A percentile compares a stretch with the other conserved stretches of the same genome.
phyloP scores from a whole-genome alignment of 2,329 filamentous ascomycete species.

The Calonectria henricotiae region DNA sequence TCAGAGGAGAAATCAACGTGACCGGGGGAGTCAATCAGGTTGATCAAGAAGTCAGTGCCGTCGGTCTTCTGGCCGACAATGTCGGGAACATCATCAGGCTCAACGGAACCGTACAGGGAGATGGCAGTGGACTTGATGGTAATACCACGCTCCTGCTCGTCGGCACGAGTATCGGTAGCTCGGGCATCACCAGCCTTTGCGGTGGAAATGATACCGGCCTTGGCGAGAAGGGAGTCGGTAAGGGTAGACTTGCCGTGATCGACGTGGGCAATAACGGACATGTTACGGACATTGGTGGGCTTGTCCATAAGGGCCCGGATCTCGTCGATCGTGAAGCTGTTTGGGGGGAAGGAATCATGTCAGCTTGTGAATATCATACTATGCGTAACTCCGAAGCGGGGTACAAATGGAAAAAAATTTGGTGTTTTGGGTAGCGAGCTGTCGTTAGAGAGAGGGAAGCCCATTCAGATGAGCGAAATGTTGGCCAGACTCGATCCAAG shows the following conservation, averaged over 20 bases:
- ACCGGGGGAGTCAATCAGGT: slow-evolving; percentile 99
- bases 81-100: slow-evolving; percentile 93
- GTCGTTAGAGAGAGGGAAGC: slow-evolving; percentile 15
- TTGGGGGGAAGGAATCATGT: slow-evolving; percentile 61
- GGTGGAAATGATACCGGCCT: slow-evolving; percentile 99
- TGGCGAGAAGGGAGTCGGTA: slow-evolving; percentile 98
- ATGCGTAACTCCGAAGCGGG: slow-evolving; percentile 62
- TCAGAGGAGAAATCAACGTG: slow-evolving; percentile 99
- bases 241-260: slow-evolving; percentile 99
- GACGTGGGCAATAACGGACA: slow-evolving; percentile 99
- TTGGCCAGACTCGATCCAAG: slow-evolving; percentile 26
- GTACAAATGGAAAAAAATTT: slow-evolving; percentile 57
- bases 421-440: slow-evolving; percentile 27
- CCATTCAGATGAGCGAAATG: not conserved
- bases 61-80: slow-evolving; percentile 89
- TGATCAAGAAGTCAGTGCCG: slow-evolving; percentile 99
- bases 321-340: slow-evolving; percentile 98
- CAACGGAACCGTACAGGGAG: slow-evolving; percentile 93
- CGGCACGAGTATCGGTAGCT: slow-evolving; percentile 96
- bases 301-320: slow-evolving; percentile 86
- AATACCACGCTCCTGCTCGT: slow-evolving; percentile 99
- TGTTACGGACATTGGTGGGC: slow-evolving; percentile 88
- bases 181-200: slow-evolving; percentile 96
- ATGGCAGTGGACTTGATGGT: slow-evolving; percentile 99
- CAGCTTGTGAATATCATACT: slow-evolving; percentile 60